A percentile compares a stretch with the other conserved stretches of the same genome.
These are phyloP conservation scores for Nicotiana benthamiana DNA, from an alignment of 257 asterid species.

Conservation along the genomic window DNA sequence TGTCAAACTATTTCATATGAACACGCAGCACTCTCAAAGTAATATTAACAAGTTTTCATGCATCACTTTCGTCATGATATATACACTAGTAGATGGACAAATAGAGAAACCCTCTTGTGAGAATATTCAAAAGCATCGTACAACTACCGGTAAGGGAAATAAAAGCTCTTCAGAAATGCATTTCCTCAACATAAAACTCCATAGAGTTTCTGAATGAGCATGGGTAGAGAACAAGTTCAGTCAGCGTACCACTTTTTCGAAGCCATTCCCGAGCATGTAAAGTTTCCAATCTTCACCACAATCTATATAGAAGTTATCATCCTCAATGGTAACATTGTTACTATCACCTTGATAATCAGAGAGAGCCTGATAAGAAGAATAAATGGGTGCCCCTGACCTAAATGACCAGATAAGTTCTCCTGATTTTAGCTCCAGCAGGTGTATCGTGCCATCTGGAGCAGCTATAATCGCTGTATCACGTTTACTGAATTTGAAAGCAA, in stretches of 20 bases:
- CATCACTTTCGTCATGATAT: not conserved
- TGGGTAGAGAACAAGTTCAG: constrained; percentile 1
- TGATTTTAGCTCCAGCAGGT: constrained; percentile 47
- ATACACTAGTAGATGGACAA: not conserved
- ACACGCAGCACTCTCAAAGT: not conserved
- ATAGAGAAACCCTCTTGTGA: not conserved
- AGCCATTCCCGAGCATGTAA: constrained; percentile 52
- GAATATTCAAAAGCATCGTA: not conserved
- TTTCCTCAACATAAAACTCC: not conserved
- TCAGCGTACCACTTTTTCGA: constrained; percentile 44
- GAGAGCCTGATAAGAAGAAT: constrained; percentile 55
- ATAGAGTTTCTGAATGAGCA: not conserved
- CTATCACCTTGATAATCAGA: constrained; percentile 44
- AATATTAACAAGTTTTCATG: not conserved
- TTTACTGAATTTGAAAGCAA: constrained; percentile 31
- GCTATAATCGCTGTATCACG: constrained; percentile 63
- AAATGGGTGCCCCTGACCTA: constrained; percentile 71
- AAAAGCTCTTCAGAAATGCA: not conserved
- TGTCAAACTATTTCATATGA: not conserved
- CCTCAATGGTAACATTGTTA: constrained; percentile 40
- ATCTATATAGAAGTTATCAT: constrained; percentile 56
- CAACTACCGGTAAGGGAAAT: not conserved
- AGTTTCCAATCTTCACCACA: constrained; percentile 84
- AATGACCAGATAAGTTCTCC: constrained; percentile 62
- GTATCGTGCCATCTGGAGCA: constrained; percentile 82